These are phyloP conservation scores for Diaporthe caulivora DNA, from an alignment of 2,329 filamentous ascomycete species.

Conservation along the genomic window DNA sequence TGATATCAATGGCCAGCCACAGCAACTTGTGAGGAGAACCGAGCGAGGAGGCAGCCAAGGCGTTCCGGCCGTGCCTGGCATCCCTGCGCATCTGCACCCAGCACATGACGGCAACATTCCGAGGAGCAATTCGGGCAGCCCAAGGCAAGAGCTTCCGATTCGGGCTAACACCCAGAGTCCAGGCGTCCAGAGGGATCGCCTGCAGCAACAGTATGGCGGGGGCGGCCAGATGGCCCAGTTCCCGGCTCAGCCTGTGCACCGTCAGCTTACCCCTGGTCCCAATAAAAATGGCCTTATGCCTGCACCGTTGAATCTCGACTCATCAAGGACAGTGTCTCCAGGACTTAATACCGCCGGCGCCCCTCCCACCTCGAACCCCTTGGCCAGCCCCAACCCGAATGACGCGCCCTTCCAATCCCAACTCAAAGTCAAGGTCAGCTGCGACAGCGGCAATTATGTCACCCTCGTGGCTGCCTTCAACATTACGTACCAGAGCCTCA, in stretches of 20 bases:
- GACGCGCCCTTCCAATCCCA: slow-evolving; percentile 75
- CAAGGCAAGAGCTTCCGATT: slow-evolving; percentile 74
- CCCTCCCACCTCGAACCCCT: slow-evolving; percentile 51
- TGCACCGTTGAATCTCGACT: slow-evolving; percentile 50
- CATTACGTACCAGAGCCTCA: slow-evolving; percentile 92
- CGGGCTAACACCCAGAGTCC: slow-evolving; percentile 80
- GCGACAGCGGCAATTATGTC: slow-evolving; percentile 86
- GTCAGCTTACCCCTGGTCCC: slow-evolving; percentile 60
- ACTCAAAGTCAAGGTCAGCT: slow-evolving; percentile 95
- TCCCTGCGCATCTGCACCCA: slow-evolving; percentile 76
- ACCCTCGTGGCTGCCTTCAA: slow-evolving; percentile 97
- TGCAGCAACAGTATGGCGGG: slow-evolving; percentile 61
- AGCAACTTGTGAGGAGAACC: slow-evolving; percentile 64
- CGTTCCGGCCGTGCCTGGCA: slow-evolving; percentile 80
- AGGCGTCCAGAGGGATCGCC: slow-evolving; percentile 72
- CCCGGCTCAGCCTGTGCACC: slow-evolving; percentile 64
- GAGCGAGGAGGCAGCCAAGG: slow-evolving; percentile 62
- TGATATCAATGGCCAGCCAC: slow-evolving; percentile 83
- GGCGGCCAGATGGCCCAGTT: slow-evolving; percentile 68
- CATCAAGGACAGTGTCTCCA: slow-evolving; percentile 45
- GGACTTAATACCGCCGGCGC: slow-evolving; percentile 53
- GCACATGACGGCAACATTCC: slow-evolving; percentile 75
- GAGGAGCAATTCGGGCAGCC: slow-evolving; percentile 86
- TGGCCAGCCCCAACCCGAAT: slow-evolving; percentile 51
- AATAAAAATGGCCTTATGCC: slow-evolving; percentile 47